phyloP scores from a whole-genome alignment of 1,139 yeast genomes.

The Suhomyces bribrorum region DNA sequence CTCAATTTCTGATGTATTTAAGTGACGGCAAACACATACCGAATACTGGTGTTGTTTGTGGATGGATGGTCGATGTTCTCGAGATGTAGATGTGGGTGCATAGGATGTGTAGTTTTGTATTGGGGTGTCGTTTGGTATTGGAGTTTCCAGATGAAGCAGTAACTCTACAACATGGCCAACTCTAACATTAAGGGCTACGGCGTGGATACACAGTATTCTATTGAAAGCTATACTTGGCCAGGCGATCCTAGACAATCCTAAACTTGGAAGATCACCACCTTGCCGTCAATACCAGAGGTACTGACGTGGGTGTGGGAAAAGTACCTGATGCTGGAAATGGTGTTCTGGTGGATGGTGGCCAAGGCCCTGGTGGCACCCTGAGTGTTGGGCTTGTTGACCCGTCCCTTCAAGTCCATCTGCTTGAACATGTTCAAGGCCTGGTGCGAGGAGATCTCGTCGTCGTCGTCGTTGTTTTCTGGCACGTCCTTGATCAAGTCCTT shows the following conservation, averaged over 20 bases:
- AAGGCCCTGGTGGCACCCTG: slow-evolving; percentile 49
- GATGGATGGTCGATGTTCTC: not conserved
- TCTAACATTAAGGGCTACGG: no score
- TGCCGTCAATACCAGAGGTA: slow-evolving; percentile 78
- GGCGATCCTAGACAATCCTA: no score
- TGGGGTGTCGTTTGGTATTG: no score
- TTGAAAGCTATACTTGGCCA: no score
- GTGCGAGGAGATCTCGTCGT: slow-evolving; percentile 65
- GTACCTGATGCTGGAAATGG: slow-evolving; percentile 74
- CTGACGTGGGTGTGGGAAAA: slow-evolving; percentile 50
- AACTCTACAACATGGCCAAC: no score
- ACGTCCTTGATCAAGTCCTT: slow-evolving; percentile 46
- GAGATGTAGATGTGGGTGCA: no score
- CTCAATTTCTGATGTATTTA: slow-evolving; percentile 25
- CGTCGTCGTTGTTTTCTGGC: slow-evolving; percentile 40
- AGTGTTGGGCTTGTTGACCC: slow-evolving; percentile 48
- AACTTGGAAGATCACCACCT: slow-evolving; percentile 64
- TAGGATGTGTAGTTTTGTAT: no score
- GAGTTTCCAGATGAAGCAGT: no score
- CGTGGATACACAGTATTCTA: no score
- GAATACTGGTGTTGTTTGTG: not conserved
- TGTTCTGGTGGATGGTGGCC: slow-evolving; percentile 86
- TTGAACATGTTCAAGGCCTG: slow-evolving; percentile 94
- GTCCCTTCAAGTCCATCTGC: slow-evolving; percentile 93
- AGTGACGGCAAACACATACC: not conserved